Percentiles rank a stretch among this genome's conserved stretches.
phyloP scores from a whole-genome alignment of 805 yeast species.

The Yarrowia sp. region DNA sequence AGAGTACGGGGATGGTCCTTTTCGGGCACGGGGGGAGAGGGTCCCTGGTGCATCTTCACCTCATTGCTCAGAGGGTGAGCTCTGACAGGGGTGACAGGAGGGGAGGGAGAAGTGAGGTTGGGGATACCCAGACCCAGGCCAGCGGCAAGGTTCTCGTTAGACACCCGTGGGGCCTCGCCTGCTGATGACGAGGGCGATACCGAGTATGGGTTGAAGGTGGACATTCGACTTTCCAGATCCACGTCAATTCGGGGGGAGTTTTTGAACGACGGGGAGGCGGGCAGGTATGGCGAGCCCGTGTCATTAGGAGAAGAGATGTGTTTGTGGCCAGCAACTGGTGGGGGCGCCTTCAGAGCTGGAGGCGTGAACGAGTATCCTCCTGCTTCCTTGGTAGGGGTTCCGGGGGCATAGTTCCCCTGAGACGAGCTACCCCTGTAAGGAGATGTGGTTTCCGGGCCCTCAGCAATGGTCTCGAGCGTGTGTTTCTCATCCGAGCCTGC shows the following conservation, averaged over 20 bases:
- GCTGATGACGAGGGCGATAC: neutral
- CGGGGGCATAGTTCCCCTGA: neutral
- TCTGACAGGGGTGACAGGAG: neutral
- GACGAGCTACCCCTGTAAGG: neutral
- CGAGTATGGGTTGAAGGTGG: conserved; percentile 19
- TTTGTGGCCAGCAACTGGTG: neutral
- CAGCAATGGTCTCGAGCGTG: conserved; percentile 5
- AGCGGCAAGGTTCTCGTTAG: neutral
- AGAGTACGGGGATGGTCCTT: conserved; percentile 9
- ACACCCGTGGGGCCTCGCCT: neutral
- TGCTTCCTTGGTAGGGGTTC: neutral
- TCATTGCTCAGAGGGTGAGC: conserved; percentile 16
- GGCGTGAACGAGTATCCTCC: conserved; percentile 9
- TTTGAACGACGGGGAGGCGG: neutral
- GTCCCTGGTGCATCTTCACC: neutral
- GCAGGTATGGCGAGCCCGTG: conserved; percentile 1
- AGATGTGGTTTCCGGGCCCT: conserved; percentile 3
- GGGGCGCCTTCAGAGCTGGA: conserved; percentile 1
- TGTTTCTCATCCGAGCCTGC: conserved; percentile 16
- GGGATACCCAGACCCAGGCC: conserved; percentile 2
- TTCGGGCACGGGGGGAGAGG: conserved; percentile 1
- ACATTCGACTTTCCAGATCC: conserved; percentile 15
- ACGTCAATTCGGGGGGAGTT: conserved; percentile 15
- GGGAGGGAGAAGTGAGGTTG: neutral
- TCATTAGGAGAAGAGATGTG: conserved; percentile 12